Evolutionary conservation across 768 basidiomycete species (phyloP).

Genomic region (Favolaschia claudopus): DNA sequence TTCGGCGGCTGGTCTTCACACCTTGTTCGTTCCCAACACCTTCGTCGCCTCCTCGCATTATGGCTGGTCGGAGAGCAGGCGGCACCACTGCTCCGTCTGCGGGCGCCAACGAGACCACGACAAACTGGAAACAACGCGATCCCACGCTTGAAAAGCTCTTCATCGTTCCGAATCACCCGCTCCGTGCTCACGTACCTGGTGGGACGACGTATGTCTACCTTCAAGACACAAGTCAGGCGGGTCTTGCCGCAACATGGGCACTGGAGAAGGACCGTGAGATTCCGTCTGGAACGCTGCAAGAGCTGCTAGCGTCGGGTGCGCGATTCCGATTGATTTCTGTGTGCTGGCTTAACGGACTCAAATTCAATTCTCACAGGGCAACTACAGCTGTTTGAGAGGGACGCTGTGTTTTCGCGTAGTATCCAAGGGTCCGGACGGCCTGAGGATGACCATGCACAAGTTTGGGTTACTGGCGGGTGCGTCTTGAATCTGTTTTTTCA

Average conservation of each 20-base stretch:
- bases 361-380: not conserved
- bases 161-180: not conserved
- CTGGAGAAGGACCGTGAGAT: not conserved
- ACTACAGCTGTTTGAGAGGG: not conserved
- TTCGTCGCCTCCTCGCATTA: too few relatives aligned
- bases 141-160: not conserved
- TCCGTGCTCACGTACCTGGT: not conserved
- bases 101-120: too few relatives aligned
- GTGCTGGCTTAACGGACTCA: not conserved
- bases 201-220: not conserved
- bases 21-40: too few relatives aligned
- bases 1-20: too few relatives aligned
- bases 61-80: too few relatives aligned
- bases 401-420: slow-evolving; percentile 3
- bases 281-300: not conserved
- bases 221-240: not conserved
- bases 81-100: too few relatives aligned
- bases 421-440: not conserved
- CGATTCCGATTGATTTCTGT: too few relatives aligned
- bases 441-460: not conserved
- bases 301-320: not conserved
- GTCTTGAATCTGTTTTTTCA: not conserved
- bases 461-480: slow-evolving; percentile 3
- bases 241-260: not conserved
- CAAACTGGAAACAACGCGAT: not conserved